A percentile compares a stretch with the other conserved stretches of the same genome.
Evolutionary conservation across 176 grass and related monocot species (phyloP).

Genomic region (Themeda triandra): DNA sequence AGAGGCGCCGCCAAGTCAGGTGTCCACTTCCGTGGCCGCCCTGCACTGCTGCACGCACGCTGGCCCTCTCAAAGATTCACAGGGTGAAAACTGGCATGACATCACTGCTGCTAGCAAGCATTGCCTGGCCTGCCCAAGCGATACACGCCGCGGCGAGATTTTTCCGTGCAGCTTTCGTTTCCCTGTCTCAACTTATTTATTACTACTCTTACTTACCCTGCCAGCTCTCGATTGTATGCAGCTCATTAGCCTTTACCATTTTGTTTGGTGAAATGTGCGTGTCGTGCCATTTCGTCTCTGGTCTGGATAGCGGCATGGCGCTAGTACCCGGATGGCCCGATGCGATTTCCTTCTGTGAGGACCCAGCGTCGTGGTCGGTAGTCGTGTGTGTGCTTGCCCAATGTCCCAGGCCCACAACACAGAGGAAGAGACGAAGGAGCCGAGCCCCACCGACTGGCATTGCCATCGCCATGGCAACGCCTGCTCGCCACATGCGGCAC

Average conservation of each 20-base stretch:
- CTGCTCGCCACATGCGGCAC: conserved; percentile 29
- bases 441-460: not conserved
- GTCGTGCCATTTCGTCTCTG: not conserved
- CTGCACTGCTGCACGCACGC: too few relatives aligned
- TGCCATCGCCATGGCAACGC: not conserved
- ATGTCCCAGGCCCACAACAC: not conserved
- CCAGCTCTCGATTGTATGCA: not conserved
- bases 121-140: not conserved
- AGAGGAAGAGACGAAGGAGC: too few relatives aligned
- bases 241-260: not conserved
- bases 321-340: not conserved
- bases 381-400: not conserved
- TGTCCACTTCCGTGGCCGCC: too few relatives aligned
- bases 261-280: not conserved
- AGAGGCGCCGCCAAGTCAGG: conserved; percentile 6
- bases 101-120: not conserved
- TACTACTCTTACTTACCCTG: not conserved
- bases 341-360: not conserved
- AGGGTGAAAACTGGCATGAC: too few relatives aligned
- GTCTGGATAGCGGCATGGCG: too few relatives aligned
- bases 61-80: too few relatives aligned
- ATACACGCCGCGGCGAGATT: not conserved
- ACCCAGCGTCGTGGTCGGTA: not conserved
- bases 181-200: not conserved
- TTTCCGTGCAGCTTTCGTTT: not conserved